Evolutionary conservation across 129 eudicot species (phyloP).

Genomic region (Cynara cardunculus): DNA sequence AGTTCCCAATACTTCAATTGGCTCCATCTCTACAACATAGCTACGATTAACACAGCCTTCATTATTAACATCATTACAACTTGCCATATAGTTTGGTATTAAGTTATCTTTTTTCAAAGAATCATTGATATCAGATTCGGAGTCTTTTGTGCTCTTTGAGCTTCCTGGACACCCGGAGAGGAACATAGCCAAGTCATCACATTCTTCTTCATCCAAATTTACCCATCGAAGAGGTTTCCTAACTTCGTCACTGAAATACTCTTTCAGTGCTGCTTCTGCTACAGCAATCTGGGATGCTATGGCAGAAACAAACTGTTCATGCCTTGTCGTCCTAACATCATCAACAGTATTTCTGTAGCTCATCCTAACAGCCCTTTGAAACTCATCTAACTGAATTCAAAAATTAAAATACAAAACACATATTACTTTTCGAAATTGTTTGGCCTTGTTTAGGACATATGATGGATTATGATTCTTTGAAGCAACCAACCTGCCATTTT

Average conservation of each 20-base stretch:
- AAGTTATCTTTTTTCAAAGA: constrained; percentile 5
- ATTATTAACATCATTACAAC: constrained; percentile 23
- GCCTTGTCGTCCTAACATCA: constrained; percentile 55
- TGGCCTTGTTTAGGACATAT: not conserved
- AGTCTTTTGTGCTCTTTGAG: constrained; percentile 34
- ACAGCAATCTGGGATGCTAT: constrained; percentile 72
- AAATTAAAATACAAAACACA: not conserved
- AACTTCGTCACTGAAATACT: constrained; percentile 43
- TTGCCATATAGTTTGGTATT: constrained; percentile 18
- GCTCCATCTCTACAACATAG: constrained; percentile 32
- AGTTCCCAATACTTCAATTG: constrained; percentile 40
- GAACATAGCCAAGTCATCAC: constrained; percentile 85
- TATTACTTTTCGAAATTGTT: not conserved
- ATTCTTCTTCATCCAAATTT: constrained; percentile 75
- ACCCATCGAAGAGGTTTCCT: constrained; percentile 83
- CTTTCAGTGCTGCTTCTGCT: constrained; percentile 58
- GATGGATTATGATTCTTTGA: not conserved
- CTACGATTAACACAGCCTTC: constrained; percentile 12
- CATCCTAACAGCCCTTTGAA: constrained; percentile 72
- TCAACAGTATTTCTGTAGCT: constrained; percentile 63
- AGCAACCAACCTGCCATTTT: constrained; percentile 88
- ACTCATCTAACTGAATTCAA: constrained; percentile 75
- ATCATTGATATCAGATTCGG: constrained; percentile 28
- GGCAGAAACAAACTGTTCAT: constrained; percentile 70
- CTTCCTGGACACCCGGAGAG: constrained; percentile 54